Conservation (phyloP, 805 yeast species). For the Yamadazyma phyllophila region DNA sequence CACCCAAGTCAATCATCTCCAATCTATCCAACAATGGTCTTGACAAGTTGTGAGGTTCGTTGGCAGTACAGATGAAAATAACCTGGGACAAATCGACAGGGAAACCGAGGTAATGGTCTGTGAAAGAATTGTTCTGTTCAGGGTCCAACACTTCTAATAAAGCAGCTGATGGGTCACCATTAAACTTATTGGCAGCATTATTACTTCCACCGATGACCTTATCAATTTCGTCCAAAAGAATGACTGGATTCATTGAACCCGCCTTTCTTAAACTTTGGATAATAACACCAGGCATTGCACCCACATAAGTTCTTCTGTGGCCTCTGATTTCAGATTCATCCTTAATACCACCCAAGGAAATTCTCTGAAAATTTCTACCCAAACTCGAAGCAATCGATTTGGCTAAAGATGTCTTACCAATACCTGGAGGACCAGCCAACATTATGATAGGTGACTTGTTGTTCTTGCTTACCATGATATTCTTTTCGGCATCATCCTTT, state of each 20-base stretch:
- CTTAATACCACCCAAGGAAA: slow-evolving; percentile 83
- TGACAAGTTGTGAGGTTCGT: slow-evolving; percentile 66
- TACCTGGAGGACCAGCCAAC: slow-evolving; percentile 92
- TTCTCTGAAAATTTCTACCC: slow-evolving; percentile 71
- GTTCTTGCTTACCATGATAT: slow-evolving; percentile 23
- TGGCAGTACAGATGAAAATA: slow-evolving; percentile 82
- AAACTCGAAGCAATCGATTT: slow-evolving; percentile 74
- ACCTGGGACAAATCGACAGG: slow-evolving; percentile 83
- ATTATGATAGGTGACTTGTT: slow-evolving; percentile 71
- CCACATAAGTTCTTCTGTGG: slow-evolving; percentile 87
- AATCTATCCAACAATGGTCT: slow-evolving; percentile 79
- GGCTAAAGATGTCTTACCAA: slow-evolving; percentile 87
- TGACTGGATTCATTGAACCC: slow-evolving; percentile 77
- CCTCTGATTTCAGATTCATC: slow-evolving; percentile 91
- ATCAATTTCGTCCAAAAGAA: slow-evolving; percentile 82
- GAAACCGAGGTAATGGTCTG: slow-evolving; percentile 82
- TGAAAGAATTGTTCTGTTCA: slow-evolving; percentile 74
- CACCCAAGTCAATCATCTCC: slow-evolving; percentile 76
- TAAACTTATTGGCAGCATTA: slow-evolving; percentile 42
- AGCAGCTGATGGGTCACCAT: slow-evolving; percentile 91
- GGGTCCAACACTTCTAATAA: slow-evolving; percentile 86
- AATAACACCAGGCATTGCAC: slow-evolving; percentile 86
- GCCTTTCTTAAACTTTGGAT: slow-evolving; percentile 75
- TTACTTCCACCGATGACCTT: slow-evolving; percentile 58
- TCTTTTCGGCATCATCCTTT: slow-evolving; percentile 7